These are phyloP conservation scores for Trametes gibbosa DNA, from an alignment of 768 basidiomycete genomes.

Conservation along the genomic window DNA sequence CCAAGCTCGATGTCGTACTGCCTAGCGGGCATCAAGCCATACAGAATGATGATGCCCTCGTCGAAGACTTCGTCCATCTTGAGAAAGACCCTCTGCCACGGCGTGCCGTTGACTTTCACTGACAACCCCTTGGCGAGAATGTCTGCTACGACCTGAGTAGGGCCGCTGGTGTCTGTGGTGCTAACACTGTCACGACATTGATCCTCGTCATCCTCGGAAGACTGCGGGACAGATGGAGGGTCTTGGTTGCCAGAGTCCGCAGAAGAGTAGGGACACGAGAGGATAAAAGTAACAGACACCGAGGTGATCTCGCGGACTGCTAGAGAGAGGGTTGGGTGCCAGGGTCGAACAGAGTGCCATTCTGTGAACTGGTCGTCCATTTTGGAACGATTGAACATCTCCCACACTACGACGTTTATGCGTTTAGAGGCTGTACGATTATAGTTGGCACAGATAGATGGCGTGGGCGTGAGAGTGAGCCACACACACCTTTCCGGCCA, in stretches of 20 bases:
- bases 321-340: slow-evolving; percentile 69
- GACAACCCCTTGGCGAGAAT: slow-evolving; percentile 71
- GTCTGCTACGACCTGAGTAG: slow-evolving; percentile 51
- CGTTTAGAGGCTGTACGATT: slow-evolving; percentile 3
- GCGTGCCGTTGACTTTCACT: slow-evolving; percentile 75
- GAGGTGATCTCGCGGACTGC: slow-evolving; percentile 80
- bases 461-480: neutral
- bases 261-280: slow-evolving; percentile 54
- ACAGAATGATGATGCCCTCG: slow-evolving; percentile 89
- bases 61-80: slow-evolving; percentile 78
- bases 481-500: neutral
- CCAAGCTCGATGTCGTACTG: slow-evolving; percentile 89
- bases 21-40: slow-evolving; percentile 82
- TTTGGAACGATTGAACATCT: slow-evolving; percentile 13
- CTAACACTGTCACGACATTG: slow-evolving; percentile 36
- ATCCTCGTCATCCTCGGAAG: slow-evolving; percentile 41
- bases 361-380: slow-evolving; percentile 27
- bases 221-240: slow-evolving; percentile 41
- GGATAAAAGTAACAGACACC: slow-evolving; percentile 72
- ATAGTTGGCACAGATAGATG: slow-evolving; percentile 3
- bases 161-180: slow-evolving; percentile 19
- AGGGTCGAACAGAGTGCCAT: slow-evolving; percentile 78
- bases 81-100: slow-evolving; percentile 78
- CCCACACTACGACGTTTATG: slow-evolving; percentile 8
- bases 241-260: slow-evolving; percentile 51